Conservation (phyloP, 108 stramenopile genomes). For the Skeletonema potamos region DNA sequence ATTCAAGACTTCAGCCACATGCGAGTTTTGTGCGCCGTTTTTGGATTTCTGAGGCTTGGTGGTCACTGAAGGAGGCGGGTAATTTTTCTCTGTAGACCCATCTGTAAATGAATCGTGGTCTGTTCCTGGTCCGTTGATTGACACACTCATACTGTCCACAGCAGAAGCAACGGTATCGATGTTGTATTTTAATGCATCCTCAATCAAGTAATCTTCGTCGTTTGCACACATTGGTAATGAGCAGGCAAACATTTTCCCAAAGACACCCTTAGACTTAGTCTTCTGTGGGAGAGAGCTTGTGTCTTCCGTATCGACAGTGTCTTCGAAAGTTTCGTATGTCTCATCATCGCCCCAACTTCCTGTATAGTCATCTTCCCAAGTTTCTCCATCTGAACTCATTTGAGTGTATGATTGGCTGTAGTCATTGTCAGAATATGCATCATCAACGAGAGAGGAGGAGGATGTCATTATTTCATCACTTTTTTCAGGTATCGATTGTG, state of each 20-base stretch:
- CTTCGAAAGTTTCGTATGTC: not conserved
- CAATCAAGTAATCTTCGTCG: not conserved
- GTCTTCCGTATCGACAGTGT: not conserved
- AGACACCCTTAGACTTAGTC: not conserved
- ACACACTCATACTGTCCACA: not conserved
- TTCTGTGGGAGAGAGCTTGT: not conserved
- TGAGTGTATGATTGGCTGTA: not conserved
- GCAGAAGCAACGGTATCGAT: not conserved
- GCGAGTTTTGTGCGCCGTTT: not conserved
- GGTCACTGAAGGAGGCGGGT: not conserved
- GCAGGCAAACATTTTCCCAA: not conserved
- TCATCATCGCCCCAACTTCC: slow-evolving; percentile 7
- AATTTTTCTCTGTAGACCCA: not conserved
- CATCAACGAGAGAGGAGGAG: not conserved
- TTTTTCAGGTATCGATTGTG: not conserved
- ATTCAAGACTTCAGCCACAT: not conserved
- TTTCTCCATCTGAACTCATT: slow-evolving; percentile 9
- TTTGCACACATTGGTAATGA: not conserved
- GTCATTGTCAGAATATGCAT: not conserved
- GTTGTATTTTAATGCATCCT: not conserved
- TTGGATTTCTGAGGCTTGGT: not conserved
- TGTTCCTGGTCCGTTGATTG: not conserved
- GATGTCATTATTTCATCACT: not conserved
- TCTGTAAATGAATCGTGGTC: not conserved
- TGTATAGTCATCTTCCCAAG: not conserved